Conservation (phyloP, 345 rosid species). For the Populus deltoides region DNA sequence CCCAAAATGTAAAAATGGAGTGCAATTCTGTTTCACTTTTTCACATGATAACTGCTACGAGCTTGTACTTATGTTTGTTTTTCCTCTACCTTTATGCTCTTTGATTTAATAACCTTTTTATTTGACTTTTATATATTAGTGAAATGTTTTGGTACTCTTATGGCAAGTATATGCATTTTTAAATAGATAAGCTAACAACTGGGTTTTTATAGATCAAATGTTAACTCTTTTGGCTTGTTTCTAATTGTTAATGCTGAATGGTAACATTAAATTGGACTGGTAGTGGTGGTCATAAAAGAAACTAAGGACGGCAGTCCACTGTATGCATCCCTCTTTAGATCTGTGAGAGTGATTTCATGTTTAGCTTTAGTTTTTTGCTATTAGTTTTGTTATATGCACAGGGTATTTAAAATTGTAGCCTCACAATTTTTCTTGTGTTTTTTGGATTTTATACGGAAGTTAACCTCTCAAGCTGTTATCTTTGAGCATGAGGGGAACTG, state of each 20-base stretch:
- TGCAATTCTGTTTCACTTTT: too few relatives aligned
- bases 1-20: too few relatives aligned
- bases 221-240: background rate
- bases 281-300: background rate
- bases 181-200: background rate
- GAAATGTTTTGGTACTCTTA: background rate
- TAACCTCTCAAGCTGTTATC: slow-evolving; percentile 84
- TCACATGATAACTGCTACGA: too few relatives aligned
- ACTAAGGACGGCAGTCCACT: background rate
- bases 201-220: background rate
- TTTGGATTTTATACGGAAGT: slow-evolving; percentile 39
- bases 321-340: background rate
- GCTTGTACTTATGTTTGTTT: too few relatives aligned
- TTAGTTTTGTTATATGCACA: background rate
- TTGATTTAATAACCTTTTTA: background rate
- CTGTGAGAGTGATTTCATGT: background rate
- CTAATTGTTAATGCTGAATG: background rate
- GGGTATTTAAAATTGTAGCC: background rate
- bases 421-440: slow-evolving; percentile 20
- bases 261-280: background rate
- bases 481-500: slow-evolving; percentile 97
- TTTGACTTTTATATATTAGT: background rate
- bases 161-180: background rate
- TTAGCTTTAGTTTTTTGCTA: background rate
- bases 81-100: too few relatives aligned